A percentile compares a stretch with the other conserved stretches of the same genome.
These are phyloP conservation scores for Alnus glutinosa DNA, from an alignment of 306 rosid genomes.

Conservation along the genomic window DNA sequence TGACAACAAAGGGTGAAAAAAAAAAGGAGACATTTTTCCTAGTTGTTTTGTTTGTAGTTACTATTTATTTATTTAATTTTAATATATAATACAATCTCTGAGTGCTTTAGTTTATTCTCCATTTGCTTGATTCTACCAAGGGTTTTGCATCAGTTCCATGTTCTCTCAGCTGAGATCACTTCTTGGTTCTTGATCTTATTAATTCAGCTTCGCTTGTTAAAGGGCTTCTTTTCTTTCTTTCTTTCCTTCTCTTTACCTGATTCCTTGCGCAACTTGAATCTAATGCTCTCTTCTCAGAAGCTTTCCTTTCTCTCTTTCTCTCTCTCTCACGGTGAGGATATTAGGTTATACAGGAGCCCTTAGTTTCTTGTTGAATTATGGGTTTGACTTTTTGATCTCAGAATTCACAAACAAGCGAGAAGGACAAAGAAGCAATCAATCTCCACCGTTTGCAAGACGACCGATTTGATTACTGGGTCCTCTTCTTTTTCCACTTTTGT, in stretches of 20 bases:
- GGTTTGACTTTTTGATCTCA: slow-evolving; percentile 36
- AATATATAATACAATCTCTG: slow-evolving; percentile 21
- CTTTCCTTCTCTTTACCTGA: slow-evolving; percentile 37
- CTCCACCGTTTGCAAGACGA: neutral
- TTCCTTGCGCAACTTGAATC: slow-evolving; percentile 45
- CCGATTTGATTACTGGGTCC: slow-evolving; percentile 6
- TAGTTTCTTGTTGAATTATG: slow-evolving; percentile 21
- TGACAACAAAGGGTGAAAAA: slow-evolving; percentile 11
- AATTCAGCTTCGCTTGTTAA: neutral
- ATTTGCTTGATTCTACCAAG: slow-evolving; percentile 43
- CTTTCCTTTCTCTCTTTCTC: slow-evolving; percentile 19
- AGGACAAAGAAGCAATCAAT: slow-evolving; percentile 1
- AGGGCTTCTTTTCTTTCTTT: slow-evolving; percentile 5
- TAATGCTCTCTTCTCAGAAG: slow-evolving; percentile 38
- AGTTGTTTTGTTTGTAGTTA: slow-evolving; percentile 21
- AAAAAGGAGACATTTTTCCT: slow-evolving; percentile 14
- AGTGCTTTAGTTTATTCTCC: slow-evolving; percentile 24
- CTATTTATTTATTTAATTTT: neutral
- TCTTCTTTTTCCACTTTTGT: neutral
- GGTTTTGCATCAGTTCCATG: slow-evolving; percentile 59
- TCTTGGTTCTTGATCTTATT: slow-evolving; percentile 21
- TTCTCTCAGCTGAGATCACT: slow-evolving; percentile 36
- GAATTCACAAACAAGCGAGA: neutral
- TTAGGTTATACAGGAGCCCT: slow-evolving; percentile 30
- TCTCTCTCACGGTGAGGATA: slow-evolving; percentile 3